Evolutionary conservation across 257 asterid genomes (phyloP).

Genomic region (Jacaranda mimosifolia): DNA sequence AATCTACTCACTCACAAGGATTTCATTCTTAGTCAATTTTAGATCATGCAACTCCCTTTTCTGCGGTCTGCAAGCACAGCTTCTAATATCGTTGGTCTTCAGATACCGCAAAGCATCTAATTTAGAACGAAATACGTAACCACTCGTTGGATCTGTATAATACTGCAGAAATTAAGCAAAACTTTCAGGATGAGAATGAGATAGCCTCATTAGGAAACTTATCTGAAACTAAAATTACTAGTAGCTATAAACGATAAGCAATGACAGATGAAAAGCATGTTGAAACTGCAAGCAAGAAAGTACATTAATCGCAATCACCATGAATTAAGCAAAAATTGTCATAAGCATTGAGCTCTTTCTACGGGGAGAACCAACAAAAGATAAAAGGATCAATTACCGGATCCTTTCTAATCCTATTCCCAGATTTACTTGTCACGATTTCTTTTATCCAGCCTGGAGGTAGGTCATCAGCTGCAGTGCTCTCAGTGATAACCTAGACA

Average conservation of each 20-base stretch:
- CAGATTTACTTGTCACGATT: constrained; percentile 51
- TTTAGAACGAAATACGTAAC: constrained; percentile 69
- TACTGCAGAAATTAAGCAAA: constrained; percentile 52
- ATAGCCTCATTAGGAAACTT: background rate
- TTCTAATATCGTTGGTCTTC: constrained; percentile 54
- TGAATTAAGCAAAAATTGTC: background rate
- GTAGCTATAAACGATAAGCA: background rate
- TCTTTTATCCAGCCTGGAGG: constrained; percentile 85
- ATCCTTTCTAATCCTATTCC: constrained; percentile 51
- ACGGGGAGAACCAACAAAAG: background rate
- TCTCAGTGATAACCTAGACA: constrained; percentile 49
- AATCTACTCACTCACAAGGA: constrained; percentile 53
- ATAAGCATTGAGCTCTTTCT: background rate
- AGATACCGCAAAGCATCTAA: constrained; percentile 69
- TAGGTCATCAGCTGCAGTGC: constrained; percentile 49
- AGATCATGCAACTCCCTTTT: constrained; percentile 42
- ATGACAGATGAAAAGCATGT: too few species aligned
- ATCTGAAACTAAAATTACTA: constrained; percentile 2
- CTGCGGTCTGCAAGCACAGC: constrained; percentile 58
- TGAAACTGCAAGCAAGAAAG: too few species aligned
- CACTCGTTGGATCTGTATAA: constrained; percentile 69
- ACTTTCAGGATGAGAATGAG: constrained; percentile 36
- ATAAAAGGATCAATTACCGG: constrained; percentile 52
- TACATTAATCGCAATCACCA: too few species aligned
- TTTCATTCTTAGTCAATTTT: constrained; percentile 35